Base-by-base conservation (phyloP, 352 stramenopile species). In the Phytophthora pseudosyringae region DNA sequence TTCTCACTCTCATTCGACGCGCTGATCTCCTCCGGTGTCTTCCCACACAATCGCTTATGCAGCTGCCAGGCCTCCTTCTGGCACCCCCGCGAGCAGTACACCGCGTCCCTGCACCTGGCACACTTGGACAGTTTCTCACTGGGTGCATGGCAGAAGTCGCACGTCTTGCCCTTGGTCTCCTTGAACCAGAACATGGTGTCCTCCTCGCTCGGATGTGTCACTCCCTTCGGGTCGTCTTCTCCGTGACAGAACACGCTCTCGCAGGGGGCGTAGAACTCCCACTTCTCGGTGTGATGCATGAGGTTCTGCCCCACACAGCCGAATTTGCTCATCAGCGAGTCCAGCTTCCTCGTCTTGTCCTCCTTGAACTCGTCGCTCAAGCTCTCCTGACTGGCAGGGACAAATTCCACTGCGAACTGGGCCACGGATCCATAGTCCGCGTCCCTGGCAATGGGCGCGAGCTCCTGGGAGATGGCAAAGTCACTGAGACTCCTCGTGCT, bases 21-120 rank as follows among this genome's bases (percentile, higher is more conserved):
- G 11, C 44, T 76, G 38, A 87, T 88, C 59, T 91, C 63, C 36
- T 86, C 80, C 6, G 58, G 48, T 0, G 75, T 74, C 59, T 90
- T 89, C 21, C 74, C 76, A 45, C 85, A 95, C 21, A 92, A 44
- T 29, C 66, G 81, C 63, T 95, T 95, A 64, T 94, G 87, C 12
- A 92, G 49, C 60, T 78, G 89, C 87, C 87, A 95, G 4, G 82
- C 87, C 0, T 61, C 64, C 61, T 89, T 89, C 62, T 95, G 87
- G 63, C 87, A 95, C 8, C 86, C 81, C n/a, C 84, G 77, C 4
- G 87, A 95, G 69, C 87, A 95, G 60, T 95, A 95, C 44, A 80
- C 77, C 15, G 78, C 83, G 18, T 88, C 76, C 1, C 75, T 67
- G 57, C 87, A 95, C 21, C 80, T 83, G 18, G 85, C 71, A 63